Base-by-base conservation (phyloP, 164 flowering plant species). In the grape (Vitis vinifera) region DNA sequence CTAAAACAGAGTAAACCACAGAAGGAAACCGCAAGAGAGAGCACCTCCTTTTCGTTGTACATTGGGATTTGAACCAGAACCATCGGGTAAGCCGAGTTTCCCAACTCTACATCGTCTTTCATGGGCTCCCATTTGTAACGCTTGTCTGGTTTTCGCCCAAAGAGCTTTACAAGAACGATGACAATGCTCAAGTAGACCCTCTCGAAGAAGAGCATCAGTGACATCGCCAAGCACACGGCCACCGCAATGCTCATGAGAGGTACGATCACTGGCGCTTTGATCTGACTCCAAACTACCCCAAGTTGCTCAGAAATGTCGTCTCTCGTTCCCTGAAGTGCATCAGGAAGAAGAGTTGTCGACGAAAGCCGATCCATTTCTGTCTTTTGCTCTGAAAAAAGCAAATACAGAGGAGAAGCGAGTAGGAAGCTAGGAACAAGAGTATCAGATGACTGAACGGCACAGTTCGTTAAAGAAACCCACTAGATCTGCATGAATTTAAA, bases 21-120 rank as follows among this genome's bases (percentile, higher is more conserved):
- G 51, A 30, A 9, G 15, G 47, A 64, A 29, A 66, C 3, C 29
- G 27, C 51, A 23, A 64, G 55, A 55, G 31, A 51, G 30, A 30
- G 51, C 61, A 92, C 97, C 92, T 92, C 92, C 76, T 70, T 80
- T 79, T 92, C 97, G 47, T 92, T 92, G 82, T 76, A 92, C 97
- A 92, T 92, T 51, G 97, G 97, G 66, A 92, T 92, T 83, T 92
- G 97, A 52, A 92, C 83, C 10, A 92, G 89, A 70, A 92, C 96
- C 94, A 77, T 75, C 3, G 92, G 90, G 60, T 85, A 87, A 59
- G 77, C 83, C 0, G 81, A 78, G 81, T 78, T 84, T 0, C 89
- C 93, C 27, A 84, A 16, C 76, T 89, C 93, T 3, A 80, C 62
- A 56, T 87, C 93, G 49, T 85, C 91, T 19, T 79, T 80, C 7